Percentiles rank a stretch among this genome's conserved stretches.
Evolutionary conservation across 352 stramenopile species (phyloP).

Genomic region (Phytophthora podocarpi): DNA sequence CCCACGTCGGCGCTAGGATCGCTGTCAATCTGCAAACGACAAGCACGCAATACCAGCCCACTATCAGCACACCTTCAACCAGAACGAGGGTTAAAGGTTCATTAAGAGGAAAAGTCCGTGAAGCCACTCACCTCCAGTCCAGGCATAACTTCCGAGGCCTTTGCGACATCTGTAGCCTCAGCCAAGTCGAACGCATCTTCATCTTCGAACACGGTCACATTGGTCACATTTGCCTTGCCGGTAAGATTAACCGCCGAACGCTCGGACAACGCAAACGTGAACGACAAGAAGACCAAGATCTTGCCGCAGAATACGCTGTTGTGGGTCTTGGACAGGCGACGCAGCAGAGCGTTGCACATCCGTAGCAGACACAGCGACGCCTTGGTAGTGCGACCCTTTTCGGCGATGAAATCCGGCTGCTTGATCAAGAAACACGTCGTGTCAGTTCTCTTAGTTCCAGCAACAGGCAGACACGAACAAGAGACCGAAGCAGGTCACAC

Average conservation of each 20-base stretch:
- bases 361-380: conserved; percentile 79
- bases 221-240: conserved; percentile 81
- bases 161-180: conserved; percentile 55
- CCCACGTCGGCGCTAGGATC: conserved; percentile 45
- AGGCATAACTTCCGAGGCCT: conserved; percentile 29
- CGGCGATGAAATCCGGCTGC: conserved; percentile 69
- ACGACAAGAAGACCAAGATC: conserved; percentile 88
- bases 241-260: conserved; percentile 84
- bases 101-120: neutral
- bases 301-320: conserved; percentile 91
- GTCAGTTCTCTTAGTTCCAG: conserved; percentile 1
- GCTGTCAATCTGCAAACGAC: conserved; percentile 50
- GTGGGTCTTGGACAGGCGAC: conserved; percentile 86
- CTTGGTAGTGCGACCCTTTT: conserved; percentile 75
- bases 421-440: neutral
- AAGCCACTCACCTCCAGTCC: conserved; percentile 33
- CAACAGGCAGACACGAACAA: neutral
- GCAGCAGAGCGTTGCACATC: conserved; percentile 87
- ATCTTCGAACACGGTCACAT: conserved; percentile 83
- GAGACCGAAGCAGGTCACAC: conserved; percentile 1
- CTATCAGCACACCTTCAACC: neutral
- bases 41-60: neutral
- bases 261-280: conserved; percentile 85
- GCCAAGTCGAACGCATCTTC: conserved; percentile 73
- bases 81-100: too few species aligned